Evolutionary conservation across 108 stramenopile species (phyloP).

Genomic region (Skeletonema tropicum): DNA sequence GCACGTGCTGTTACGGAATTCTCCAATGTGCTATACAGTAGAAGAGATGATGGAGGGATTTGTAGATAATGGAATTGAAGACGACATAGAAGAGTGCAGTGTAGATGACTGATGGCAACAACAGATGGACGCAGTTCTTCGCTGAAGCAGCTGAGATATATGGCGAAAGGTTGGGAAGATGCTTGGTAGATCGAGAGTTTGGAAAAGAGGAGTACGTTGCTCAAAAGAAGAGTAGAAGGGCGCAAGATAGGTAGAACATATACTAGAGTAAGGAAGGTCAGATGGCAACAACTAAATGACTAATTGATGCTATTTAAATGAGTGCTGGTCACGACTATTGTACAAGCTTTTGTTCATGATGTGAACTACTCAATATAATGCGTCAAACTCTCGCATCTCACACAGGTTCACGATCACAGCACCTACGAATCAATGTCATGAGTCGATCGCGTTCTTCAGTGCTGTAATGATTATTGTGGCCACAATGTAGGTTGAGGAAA

Average conservation of each 20-base stretch:
- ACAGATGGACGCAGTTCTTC: background rate
- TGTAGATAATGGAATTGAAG: background rate
- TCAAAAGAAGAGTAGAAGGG: background rate
- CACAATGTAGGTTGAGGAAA: conserved; percentile 85
- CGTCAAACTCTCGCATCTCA: background rate
- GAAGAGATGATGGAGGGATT: background rate
- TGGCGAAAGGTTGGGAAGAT: background rate
- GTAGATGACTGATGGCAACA: background rate
- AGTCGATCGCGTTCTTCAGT: conserved; percentile 62
- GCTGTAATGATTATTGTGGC: conserved; percentile 87
- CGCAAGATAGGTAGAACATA: too few species aligned
- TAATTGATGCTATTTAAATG: too few species aligned
- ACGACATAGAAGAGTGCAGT: background rate
- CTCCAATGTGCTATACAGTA: background rate
- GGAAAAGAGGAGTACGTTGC: background rate
- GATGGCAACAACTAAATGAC: too few species aligned
- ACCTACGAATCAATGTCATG: conserved; percentile 37
- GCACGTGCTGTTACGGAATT: background rate
- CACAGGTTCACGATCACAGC: conserved; percentile 18
- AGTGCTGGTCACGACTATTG: too few species aligned
- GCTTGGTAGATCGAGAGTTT: background rate
- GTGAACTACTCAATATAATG: too few species aligned
- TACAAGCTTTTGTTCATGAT: too few species aligned
- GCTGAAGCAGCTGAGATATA: background rate
- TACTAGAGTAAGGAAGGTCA: too few species aligned